phyloP scores from a whole-genome alignment of 1,139 yeast species.

The Blastobotrys arbuscula region DNA sequence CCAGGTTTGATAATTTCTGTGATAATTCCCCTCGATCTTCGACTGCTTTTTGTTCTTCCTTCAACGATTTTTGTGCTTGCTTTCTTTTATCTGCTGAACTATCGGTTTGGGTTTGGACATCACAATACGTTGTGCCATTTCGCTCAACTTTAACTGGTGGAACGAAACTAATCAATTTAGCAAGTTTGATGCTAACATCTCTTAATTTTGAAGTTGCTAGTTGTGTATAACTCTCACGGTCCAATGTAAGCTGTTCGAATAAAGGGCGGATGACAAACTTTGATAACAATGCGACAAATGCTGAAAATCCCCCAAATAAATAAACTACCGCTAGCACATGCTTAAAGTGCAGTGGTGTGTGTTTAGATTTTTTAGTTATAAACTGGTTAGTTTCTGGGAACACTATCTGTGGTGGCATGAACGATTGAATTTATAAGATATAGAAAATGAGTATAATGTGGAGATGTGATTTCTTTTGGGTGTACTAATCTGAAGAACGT shows the following conservation, averaged over 20 bases:
- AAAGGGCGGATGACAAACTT: slow-evolving; percentile 33
- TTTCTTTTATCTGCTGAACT: background rate
- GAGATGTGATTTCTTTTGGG: too few species aligned
- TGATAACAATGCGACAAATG: slow-evolving; percentile 29
- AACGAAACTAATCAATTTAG: slow-evolving; percentile 20
- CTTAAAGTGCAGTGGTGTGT: slow-evolving; percentile 22
- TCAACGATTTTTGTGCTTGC: background rate
- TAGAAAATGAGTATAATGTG: background rate
- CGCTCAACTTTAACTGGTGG: slow-evolving; percentile 23
- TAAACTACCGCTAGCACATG: slow-evolving; percentile 30
- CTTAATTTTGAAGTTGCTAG: slow-evolving; percentile 22
- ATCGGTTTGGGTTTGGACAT: slow-evolving; percentile 31
- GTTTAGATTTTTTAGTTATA: slow-evolving; percentile 13
- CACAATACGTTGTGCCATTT: slow-evolving; percentile 24
- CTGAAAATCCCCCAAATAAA: slow-evolving; percentile 34
- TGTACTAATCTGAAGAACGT: background rate
- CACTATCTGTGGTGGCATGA: slow-evolving; percentile 16
- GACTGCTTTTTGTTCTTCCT: background rate
- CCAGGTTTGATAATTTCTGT: background rate
- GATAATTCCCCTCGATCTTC: background rate
- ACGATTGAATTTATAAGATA: background rate
- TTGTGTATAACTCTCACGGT: slow-evolving; percentile 31
- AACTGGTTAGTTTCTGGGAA: slow-evolving; percentile 25
- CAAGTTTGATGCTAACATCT: slow-evolving; percentile 21
- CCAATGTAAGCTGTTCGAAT: slow-evolving; percentile 32